These are phyloP conservation scores for Trichoderma cornu-damae DNA, from an alignment of 2,329 filamentous ascomycete genomes.

Conservation along the genomic window DNA sequence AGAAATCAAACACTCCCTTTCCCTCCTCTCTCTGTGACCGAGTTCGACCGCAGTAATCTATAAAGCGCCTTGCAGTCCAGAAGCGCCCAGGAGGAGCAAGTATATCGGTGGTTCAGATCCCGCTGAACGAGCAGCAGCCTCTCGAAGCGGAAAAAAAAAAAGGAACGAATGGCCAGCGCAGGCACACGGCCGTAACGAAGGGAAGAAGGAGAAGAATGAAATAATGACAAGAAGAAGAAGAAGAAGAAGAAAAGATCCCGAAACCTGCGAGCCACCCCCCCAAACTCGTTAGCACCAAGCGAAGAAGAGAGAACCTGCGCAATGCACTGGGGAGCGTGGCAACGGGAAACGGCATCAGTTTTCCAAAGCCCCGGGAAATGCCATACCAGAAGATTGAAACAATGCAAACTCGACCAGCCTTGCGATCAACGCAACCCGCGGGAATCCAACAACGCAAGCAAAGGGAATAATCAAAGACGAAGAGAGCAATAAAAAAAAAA, in stretches of 20 bases:
- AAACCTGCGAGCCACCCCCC: not conserved
- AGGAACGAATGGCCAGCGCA: not conserved
- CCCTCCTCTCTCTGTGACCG: not conserved
- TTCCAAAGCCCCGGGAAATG: slow-evolving; percentile 7
- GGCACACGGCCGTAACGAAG: not conserved
- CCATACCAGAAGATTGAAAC: slow-evolving; percentile 7
- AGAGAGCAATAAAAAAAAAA: slow-evolving; percentile 20
- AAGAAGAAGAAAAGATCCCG: slow-evolving; percentile 1
- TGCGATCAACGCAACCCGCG: slow-evolving; percentile 17
- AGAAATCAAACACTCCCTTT: no score
- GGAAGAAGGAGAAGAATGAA: not conserved
- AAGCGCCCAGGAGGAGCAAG: not conserved
- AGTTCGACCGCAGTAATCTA: not conserved
- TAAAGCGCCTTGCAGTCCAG: not conserved
- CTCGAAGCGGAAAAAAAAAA: not conserved
- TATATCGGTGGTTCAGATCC: slow-evolving; percentile 45
- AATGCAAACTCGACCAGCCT: slow-evolving; percentile 9
- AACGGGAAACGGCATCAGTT: no score
- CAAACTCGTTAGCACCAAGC: not conserved
- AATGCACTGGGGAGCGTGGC: not conserved
- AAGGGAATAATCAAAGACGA: slow-evolving; percentile 15
- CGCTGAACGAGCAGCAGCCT: slow-evolving; percentile 42
- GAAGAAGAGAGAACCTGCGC: not conserved
- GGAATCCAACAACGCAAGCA: slow-evolving; percentile 33
- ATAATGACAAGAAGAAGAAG: no score